Conservation (phyloP, 768 basidiomycete species). For the Suillus weaverae region DNA sequence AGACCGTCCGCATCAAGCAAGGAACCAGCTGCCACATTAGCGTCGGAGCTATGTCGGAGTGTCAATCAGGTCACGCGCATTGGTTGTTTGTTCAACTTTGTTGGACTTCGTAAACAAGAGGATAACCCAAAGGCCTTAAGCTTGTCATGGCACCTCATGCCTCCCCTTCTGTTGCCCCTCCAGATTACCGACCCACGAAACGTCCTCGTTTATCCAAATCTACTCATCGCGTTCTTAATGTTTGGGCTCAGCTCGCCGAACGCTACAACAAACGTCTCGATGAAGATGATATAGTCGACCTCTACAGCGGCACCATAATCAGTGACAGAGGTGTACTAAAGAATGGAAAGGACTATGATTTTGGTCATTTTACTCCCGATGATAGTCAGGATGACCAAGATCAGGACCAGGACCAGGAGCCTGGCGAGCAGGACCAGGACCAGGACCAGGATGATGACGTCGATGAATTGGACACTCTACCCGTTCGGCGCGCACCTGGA, state of each 20-base stretch:
- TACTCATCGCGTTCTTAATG: slow-evolving; percentile 53
- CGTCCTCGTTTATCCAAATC: slow-evolving; percentile 47
- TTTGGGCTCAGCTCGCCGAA: slow-evolving; percentile 69
- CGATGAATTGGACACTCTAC: slow-evolving; percentile 61
- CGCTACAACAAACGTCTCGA: slow-evolving; percentile 66
- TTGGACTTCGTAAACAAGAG: slow-evolving; percentile 1
- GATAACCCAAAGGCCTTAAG: slow-evolving; percentile 1
- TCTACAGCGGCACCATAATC: slow-evolving; percentile 58
- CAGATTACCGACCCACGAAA: slow-evolving; percentile 44
- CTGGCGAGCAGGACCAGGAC: slow-evolving; percentile 49
- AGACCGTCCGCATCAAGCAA: too few species aligned
- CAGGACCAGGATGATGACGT: slow-evolving; percentile 51
- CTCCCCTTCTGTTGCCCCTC: slow-evolving; percentile 29
- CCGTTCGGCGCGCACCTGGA: slow-evolving; percentile 27
- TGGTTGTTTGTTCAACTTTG: neutral
- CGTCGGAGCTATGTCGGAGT: neutral
- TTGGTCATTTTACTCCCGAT: slow-evolving; percentile 53
- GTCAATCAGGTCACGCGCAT: neutral
- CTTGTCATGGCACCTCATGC: slow-evolving; percentile 23
- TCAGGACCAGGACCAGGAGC: slow-evolving; percentile 40
- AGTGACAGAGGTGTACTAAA: slow-evolving; percentile 72
- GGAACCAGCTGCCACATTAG: neutral
- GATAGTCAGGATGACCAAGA: slow-evolving; percentile 37
- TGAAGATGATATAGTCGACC: slow-evolving; percentile 79
- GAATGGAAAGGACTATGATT: slow-evolving; percentile 39